Evolutionary conservation across 257 asterid genomes (phyloP).

Genomic region (Leonotis leonurus): DNA sequence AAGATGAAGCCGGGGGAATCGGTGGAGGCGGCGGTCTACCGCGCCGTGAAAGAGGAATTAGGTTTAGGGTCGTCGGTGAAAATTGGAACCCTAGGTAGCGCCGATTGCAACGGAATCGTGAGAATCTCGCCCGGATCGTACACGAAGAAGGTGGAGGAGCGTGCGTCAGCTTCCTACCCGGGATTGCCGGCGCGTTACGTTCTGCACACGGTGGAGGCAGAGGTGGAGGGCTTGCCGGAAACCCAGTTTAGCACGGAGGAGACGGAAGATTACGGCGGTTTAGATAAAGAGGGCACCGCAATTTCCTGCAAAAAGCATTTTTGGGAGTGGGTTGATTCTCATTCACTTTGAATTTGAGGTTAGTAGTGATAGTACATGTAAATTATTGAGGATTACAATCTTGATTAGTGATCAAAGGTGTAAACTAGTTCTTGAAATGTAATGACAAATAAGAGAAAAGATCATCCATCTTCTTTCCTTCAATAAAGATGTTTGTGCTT

Average conservation of each 20-base stretch:
- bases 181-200: constrained; percentile 91
- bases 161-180: constrained; percentile 72
- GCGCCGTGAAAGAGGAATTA: constrained; percentile 87
- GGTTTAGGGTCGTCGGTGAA: constrained; percentile 63
- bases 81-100: neutral
- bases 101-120: constrained; percentile 16
- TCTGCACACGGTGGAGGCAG: constrained; percentile 71
- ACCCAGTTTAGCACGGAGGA: constrained; percentile 83
- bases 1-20: constrained; percentile 94
- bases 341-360: constrained; percentile 47
- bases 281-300: constrained; percentile 38
- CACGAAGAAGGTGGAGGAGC: constrained; percentile 72
- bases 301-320: constrained; percentile 80
- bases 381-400: neutral
- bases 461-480: neutral
- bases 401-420: neutral
- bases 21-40: constrained; percentile 64
- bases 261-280: constrained; percentile 51
- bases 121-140: constrained; percentile 56
- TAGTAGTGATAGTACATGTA: constrained; percentile 20
- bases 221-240: constrained; percentile 75
- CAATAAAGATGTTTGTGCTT: neutral
- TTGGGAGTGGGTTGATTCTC: constrained; percentile 83
- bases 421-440: constrained; percentile 1
- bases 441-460: neutral